Evolutionary conservation across 2,329 filamentous ascomycete genomes (phyloP).

Genomic region (Arthrinium phaeospermum): DNA sequence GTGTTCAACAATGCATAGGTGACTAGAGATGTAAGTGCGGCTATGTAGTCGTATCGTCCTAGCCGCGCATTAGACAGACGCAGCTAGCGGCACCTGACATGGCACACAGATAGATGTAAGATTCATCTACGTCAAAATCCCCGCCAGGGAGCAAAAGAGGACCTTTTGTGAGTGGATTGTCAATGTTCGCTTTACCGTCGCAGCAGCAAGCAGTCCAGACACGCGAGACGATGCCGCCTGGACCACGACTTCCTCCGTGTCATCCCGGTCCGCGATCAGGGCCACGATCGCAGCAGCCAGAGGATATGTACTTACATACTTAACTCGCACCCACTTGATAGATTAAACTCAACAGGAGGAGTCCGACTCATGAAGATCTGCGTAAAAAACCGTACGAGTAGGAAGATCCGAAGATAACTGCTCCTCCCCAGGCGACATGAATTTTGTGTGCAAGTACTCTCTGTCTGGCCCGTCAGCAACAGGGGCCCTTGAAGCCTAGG

Average conservation of each 20-base stretch:
- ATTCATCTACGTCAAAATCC: constrained; percentile 15
- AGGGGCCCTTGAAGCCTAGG: constrained; percentile 18
- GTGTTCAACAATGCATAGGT: not conserved
- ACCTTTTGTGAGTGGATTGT: not conserved
- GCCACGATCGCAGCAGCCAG: constrained; percentile 1
- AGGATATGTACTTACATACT: not conserved
- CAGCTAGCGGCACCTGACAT: constrained; percentile 19
- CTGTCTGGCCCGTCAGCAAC: not conserved
- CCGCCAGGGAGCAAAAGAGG: constrained; percentile 20
- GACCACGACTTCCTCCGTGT: not conserved
- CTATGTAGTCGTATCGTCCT: constrained; percentile 21
- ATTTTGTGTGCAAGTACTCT: not conserved
- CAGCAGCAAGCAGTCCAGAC: constrained; percentile 7
- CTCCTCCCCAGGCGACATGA: not conserved
- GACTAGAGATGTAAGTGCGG: constrained; percentile 21
- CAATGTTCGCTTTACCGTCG: not conserved
- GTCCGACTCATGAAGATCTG: constrained; percentile 11
- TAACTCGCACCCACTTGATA: constrained; percentile 1
- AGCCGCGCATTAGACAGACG: constrained; percentile 21
- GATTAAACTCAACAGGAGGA: constrained; percentile 8
- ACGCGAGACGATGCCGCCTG: not conserved
- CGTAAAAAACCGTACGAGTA: constrained; percentile 10
- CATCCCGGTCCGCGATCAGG: constrained; percentile 14
- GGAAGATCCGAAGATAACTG: not conserved
- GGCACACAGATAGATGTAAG: constrained; percentile 19